Evolutionary conservation across 495 filamentous ascomycete genomes (phyloP), one percentile per base, ranked within the genome.

Genomic region (Annulohypoxylon bovei): DNA sequence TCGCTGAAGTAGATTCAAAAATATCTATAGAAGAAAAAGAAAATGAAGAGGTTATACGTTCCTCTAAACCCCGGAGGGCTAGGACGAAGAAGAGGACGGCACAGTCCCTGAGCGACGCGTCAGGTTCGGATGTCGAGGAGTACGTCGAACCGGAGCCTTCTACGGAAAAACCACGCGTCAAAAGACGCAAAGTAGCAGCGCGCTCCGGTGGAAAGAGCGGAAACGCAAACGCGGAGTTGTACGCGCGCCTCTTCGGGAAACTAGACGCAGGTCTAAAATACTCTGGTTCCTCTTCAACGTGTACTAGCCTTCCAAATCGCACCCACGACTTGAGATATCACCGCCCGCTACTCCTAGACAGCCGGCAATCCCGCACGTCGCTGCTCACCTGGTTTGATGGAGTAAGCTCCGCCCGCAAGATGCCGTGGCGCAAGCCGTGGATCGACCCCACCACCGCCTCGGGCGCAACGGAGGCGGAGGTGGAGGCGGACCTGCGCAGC

Each of bases 371-470:
- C 20, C 77, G 74, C 20, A 28, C 53, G 12, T 56, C 73, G 12
- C 70, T 85, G 18, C 80, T 84, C 1, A 6, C 46, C 25, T 85
- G 83, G 83, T 85, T 82, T 53, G 74, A 77, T 57, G 46, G 53
- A 35, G 77, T 77, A 23, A 74, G 69, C 71, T 25, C 68, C 25
- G 18, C 35, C 0, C 82, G 83, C 32, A 50, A 74, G 54, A 84
- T 85, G 81, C 83, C 83, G 4, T 84, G 82, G 82, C 78, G 82
- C 58, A 82, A 83, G 54, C 40, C 80, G 11, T 85, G 81, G 78
- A 61, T 79, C 7, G 65, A 80, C 42, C 66, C 77, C 37, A 6
- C 11, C 16, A 18, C n/a, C 6, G 11, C 23, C 12, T 16, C 50
- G 61, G 42, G 46, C 60, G 32, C 9, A 1, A 53, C 53, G 5